Evolutionary conservation across 352 stramenopile species (phyloP), one percentile per base, ranked within the genome.

Genomic region (Pilasporangium apinafurcum): DNA sequence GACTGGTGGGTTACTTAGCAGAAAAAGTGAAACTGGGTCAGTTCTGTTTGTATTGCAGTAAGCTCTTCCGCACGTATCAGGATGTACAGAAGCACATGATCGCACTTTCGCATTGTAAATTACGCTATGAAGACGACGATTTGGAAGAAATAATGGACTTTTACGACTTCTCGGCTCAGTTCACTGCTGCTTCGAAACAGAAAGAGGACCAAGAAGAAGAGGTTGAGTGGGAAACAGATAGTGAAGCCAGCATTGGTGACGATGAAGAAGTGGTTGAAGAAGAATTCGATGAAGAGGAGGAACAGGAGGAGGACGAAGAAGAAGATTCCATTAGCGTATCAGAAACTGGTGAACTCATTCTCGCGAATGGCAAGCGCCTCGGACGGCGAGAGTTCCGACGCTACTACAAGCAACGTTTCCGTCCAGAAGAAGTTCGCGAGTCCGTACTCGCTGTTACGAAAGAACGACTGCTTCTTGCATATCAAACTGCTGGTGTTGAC

Each of bases 11-110:
- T 33, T 98, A 98, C 65, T 74, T 96, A 53, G 81, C 90, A 6
- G 89, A 98, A 63, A 98, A 98, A 62, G 86, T 98, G 51, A 97
- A 97, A 60, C 62, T 97, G 2, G 93, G 93, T 12, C 90, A 96
- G 40, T 85, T 88, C 39, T 98, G 95, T 54, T 65, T 98, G 37
- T 98, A 96, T 60, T 98, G 95, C 62, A 95, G 98, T 53, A 81
- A 81, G 32, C 87, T 90, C 50, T 98, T 98, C 70, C 68, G 60
- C 6, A 86, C 71, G 24, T 86, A 81, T 50, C 69, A 95, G 51
- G 91, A 92, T 38, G 88, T 86, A 41, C 85, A 97, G 63, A 95
- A 97, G 62, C 95, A 98, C 72, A 98, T 98, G 94, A 82, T 68
- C 10, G 84, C 80, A 38, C 69, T 93, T 22, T 91, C 70, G 30